phyloP scores from a whole-genome alignment of 768 basidiomycete genomes.

The Russula griseocarnosa region DNA sequence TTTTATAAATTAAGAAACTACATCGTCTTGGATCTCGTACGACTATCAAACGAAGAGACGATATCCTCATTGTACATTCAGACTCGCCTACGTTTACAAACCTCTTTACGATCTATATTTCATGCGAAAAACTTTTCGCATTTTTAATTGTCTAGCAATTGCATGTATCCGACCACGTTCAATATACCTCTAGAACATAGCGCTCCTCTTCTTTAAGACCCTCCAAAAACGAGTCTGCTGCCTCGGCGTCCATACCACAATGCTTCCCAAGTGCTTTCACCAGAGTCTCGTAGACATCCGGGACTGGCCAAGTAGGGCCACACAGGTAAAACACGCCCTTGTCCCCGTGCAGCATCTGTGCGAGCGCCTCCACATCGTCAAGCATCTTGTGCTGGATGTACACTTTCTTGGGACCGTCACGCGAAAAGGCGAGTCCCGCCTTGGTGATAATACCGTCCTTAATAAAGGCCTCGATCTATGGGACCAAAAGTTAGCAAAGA shows the following conservation, averaged over 20 bases:
- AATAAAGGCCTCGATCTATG: slow-evolving; percentile 82
- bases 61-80: neutral
- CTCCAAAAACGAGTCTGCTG: slow-evolving; percentile 82
- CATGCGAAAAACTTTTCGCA: neutral
- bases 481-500: slow-evolving; percentile 6
- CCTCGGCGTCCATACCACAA: slow-evolving; percentile 55
- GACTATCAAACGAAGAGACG: neutral
- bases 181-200: slow-evolving; percentile 86
- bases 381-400: slow-evolving; percentile 99
- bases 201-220: slow-evolving; percentile 93
- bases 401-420: slow-evolving; percentile 87
- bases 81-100: neutral
- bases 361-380: slow-evolving; percentile 77
- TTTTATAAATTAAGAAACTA: slow-evolving; percentile 1
- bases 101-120: neutral
- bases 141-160: neutral
- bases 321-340: slow-evolving; percentile 92
- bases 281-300: slow-evolving; percentile 92
- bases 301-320: slow-evolving; percentile 99
- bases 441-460: slow-evolving; percentile 78
- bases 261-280: slow-evolving; percentile 74
- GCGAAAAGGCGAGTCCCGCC: slow-evolving; percentile 93
- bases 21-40: neutral
- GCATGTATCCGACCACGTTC: neutral
- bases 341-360: slow-evolving; percentile 66